Evolutionary conservation across 2,329 filamentous ascomycete species (phyloP).

Genomic region (Coniochaeta sp.): DNA sequence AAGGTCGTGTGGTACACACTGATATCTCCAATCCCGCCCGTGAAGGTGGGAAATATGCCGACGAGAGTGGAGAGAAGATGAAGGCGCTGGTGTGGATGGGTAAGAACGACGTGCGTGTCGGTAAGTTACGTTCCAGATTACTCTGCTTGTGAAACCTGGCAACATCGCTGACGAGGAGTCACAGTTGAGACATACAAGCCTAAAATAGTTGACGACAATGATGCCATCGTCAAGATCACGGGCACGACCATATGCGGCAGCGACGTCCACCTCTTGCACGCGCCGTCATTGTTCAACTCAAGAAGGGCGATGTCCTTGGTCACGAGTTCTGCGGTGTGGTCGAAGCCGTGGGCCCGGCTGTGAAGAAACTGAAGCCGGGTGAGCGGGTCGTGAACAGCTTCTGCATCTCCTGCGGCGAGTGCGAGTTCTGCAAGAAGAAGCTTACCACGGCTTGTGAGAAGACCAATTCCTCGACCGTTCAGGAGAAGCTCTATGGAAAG

Average conservation of each 20-base stretch:
- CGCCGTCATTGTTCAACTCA: conserved; percentile 6
- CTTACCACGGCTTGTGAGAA: conserved; percentile 51
- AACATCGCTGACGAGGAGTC: not conserved
- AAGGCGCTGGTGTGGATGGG: conserved; percentile 10
- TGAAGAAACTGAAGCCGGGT: conserved; percentile 4
- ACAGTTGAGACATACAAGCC: conserved; percentile 6
- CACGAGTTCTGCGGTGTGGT: conserved; percentile 9
- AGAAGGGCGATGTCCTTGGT: conserved; percentile 8
- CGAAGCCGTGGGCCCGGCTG: conserved; percentile 6
- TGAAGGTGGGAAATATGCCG: conserved; percentile 6
- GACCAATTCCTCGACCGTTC: conserved; percentile 54
- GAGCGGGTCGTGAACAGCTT: conserved; percentile 11
- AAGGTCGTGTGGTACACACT: conserved; percentile 4
- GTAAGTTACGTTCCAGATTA: not conserved
- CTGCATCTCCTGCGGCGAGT: conserved; percentile 31
- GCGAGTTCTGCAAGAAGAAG: conserved; percentile 53
- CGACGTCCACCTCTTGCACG: conserved; percentile 9
- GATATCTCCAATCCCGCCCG: conserved; percentile 8
- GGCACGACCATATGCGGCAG: conserved; percentile 8
- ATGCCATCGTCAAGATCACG: conserved; percentile 7
- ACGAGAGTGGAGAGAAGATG: conserved; percentile 7
- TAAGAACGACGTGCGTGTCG: conserved; percentile 9
- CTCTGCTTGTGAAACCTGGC: not conserved
- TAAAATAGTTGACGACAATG: conserved; percentile 5
- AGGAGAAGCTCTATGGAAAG: conserved; percentile 48